Conservation (phyloP, 2,329 filamentous ascomycete genomes). For the Penicillium sumatraense region DNA sequence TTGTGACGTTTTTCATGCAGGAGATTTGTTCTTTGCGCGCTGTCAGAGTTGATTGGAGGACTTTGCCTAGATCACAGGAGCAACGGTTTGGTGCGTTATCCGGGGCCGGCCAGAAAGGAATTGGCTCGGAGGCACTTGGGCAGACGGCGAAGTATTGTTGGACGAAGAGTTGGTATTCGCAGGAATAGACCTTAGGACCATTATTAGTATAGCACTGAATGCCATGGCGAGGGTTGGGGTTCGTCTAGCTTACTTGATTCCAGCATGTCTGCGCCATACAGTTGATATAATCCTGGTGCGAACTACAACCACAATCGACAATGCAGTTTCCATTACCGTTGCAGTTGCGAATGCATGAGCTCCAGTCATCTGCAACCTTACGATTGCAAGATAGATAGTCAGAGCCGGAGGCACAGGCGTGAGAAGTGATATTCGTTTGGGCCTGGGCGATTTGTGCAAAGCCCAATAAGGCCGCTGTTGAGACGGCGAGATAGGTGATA, state of each 20-base stretch:
- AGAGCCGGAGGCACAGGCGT: conserved; percentile 23
- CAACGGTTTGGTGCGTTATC: conserved; percentile 39
- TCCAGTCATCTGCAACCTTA: conserved; percentile 24
- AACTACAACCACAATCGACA: conserved; percentile 28
- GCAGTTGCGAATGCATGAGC: conserved; percentile 24
- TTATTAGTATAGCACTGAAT: too few species aligned
- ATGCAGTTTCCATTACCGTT: conserved; percentile 26
- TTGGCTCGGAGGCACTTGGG: conserved; percentile 32
- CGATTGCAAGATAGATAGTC: conserved; percentile 25
- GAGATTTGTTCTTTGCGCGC: conserved; percentile 24
- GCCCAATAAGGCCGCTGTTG: conserved; percentile 15
- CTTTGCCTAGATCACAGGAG: conserved; percentile 43
- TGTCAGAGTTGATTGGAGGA: conserved; percentile 25
- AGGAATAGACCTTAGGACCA: conserved; percentile 39
- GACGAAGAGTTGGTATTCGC: conserved; percentile 46
- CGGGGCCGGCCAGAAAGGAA: conserved; percentile 47
- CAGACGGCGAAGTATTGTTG: conserved; percentile 40
- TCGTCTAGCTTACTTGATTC: conserved; percentile 36
- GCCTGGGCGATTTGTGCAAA: conserved; percentile 19
- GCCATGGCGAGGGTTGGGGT: neutral
- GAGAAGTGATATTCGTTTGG: conserved; percentile 30
- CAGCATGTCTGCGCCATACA: conserved; percentile 46
- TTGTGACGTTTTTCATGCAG: conserved; percentile 25
- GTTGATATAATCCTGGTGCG: conserved; percentile 36
- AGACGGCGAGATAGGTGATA: conserved; percentile 15